Evolutionary conservation across 192 early-diverging fungal species (phyloP).

Genomic region (Endogone sp.): DNA sequence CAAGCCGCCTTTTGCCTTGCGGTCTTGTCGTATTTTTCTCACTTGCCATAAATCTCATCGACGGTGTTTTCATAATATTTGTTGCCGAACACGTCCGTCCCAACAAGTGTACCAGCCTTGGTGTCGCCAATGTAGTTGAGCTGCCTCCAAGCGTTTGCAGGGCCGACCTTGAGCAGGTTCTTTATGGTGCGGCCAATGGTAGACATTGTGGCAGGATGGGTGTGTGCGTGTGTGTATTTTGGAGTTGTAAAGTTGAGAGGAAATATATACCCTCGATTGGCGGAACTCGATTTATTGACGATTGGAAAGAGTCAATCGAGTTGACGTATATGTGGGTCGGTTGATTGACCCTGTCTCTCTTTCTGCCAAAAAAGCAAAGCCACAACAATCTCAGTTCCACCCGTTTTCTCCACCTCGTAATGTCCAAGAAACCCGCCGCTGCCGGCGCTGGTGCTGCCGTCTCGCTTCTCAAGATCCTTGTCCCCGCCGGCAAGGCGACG

Average conservation of each 20-base stretch:
- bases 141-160: slow-evolving; percentile 40
- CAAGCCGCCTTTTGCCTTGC: no score
- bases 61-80: slow-evolving; percentile 65
- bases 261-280: no score
- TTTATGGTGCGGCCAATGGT: slow-evolving; percentile 51
- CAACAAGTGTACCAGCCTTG: slow-evolving; percentile 69
- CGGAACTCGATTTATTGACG: no score
- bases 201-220: slow-evolving; percentile 41
- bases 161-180: slow-evolving; percentile 50
- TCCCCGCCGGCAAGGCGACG: slow-evolving; percentile 91
- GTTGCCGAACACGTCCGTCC: slow-evolving; percentile 71
- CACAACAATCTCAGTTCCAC: neutral
- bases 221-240: neutral
- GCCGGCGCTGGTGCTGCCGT: slow-evolving; percentile 40
- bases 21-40: neutral
- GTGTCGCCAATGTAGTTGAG: slow-evolving; percentile 53
- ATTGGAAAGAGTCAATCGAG: no score
- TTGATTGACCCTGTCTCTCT: no score
- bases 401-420: slow-evolving; percentile 1
- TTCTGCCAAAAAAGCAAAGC: no score
- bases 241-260: no score
- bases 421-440: slow-evolving; percentile 29
- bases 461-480: slow-evolving; percentile 64
- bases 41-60: slow-evolving; percentile 64
- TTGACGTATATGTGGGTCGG: no score